These are phyloP conservation scores for Fraxinus sp. DNA, from an alignment of 305 asterid species.

Conservation along the genomic window DNA sequence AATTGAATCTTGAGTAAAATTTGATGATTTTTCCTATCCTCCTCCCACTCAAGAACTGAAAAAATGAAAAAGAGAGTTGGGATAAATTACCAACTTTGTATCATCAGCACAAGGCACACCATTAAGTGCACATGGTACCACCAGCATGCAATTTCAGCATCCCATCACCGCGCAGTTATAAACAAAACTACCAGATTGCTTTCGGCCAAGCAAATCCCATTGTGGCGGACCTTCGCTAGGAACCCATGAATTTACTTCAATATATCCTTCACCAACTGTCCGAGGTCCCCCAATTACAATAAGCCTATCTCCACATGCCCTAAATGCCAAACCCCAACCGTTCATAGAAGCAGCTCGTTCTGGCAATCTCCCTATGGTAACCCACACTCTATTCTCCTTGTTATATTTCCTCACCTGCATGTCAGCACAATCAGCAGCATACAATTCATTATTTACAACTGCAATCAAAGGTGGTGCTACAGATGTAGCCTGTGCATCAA, in stretches of 20 bases:
- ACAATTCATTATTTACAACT: conserved; percentile 66
- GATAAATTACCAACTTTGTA: conserved; percentile 54
- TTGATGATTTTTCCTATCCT: conserved; percentile 54
- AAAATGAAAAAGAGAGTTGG: conserved; percentile 28
- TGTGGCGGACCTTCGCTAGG: conserved; percentile 60
- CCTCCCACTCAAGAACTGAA: conserved; percentile 33
- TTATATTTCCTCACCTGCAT: conserved; percentile 62
- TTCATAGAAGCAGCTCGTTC: conserved; percentile 61
- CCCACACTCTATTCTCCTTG: conserved; percentile 50
- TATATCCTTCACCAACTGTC: conserved; percentile 44
- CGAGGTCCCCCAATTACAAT: conserved; percentile 78
- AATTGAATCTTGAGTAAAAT: conserved; percentile 56
- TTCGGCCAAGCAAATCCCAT: conserved; percentile 67
- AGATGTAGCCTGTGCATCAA: conserved; percentile 46
- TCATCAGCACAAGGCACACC: conserved; percentile 24
- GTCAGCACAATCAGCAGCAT: conserved; percentile 67
- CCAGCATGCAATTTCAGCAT: conserved; percentile 42
- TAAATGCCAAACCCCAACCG: conserved; percentile 87
- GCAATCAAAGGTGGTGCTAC: conserved; percentile 86
- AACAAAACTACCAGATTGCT: conserved; percentile 67
- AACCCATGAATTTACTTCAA: conserved; percentile 73
- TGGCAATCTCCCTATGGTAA: conserved; percentile 60
- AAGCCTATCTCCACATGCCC: conserved; percentile 69
- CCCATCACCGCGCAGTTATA: conserved; percentile 94
- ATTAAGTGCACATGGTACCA: conserved; percentile 24